Conservation (phyloP, 495 filamentous ascomycete species). For the Zalerion maritima region DNA sequence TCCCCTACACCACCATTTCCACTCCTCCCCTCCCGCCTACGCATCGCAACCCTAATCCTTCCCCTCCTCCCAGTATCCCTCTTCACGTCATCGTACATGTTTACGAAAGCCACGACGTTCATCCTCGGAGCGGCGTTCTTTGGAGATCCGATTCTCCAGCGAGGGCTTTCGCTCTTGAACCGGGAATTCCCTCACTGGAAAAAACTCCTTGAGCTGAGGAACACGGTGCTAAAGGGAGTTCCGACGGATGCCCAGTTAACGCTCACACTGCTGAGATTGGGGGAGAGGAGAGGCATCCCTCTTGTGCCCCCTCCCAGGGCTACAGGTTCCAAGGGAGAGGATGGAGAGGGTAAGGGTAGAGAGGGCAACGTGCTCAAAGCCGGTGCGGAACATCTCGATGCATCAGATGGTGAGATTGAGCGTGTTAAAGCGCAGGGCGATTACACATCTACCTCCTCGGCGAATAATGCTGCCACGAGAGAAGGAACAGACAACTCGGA, state of each 20-base stretch:
- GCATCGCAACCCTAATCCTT: slow-evolving; percentile 44
- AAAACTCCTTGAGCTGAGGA: slow-evolving; percentile 50
- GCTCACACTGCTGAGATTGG: slow-evolving; percentile 70
- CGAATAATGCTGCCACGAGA: slow-evolving; percentile 17
- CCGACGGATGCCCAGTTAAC: slow-evolving; percentile 83
- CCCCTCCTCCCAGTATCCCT: slow-evolving; percentile 42
- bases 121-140: slow-evolving; percentile 62
- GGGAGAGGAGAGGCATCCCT: slow-evolving; percentile 71
- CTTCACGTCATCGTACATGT: slow-evolving; percentile 55
- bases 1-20: slow-evolving; percentile 70
- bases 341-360: too few relatives aligned
- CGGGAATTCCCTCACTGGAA: slow-evolving; percentile 58
- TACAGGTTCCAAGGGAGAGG: too few relatives aligned
- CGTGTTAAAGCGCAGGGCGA: too few relatives aligned
- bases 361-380: slow-evolving; percentile 16
- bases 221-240: slow-evolving; percentile 65
- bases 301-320: too few relatives aligned
- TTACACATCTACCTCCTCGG: slow-evolving; percentile 18
- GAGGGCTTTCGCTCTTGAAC: slow-evolving; percentile 47
- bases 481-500: slow-evolving; percentile 28
- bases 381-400: too few relatives aligned
- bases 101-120: slow-evolving; percentile 56
- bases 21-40: slow-evolving; percentile 41
- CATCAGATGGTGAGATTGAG: too few relatives aligned
- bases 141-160: slow-evolving; percentile 55